Evolutionary conservation across 345 rosid species (phyloP).

Genomic region (Kernera saxatilis): DNA sequence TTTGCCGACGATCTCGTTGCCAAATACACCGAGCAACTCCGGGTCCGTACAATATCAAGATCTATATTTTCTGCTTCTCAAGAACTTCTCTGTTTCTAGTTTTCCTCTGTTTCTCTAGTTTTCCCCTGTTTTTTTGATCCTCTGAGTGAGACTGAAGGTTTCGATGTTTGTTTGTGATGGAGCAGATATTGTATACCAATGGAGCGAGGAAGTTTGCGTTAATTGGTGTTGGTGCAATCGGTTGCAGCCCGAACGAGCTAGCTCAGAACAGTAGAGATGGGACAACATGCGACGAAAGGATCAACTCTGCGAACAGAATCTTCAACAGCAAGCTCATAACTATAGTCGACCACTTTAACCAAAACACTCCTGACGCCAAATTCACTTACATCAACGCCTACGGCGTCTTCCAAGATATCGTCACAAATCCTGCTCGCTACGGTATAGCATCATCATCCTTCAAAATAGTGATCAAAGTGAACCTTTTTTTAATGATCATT

Average conservation of each 20-base stretch:
- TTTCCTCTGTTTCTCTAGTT: neutral
- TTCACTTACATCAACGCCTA: slow-evolving; percentile 66
- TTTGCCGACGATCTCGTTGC: slow-evolving; percentile 52
- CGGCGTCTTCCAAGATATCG: slow-evolving; percentile 68
- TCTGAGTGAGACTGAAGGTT: neutral
- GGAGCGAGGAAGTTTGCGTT: slow-evolving; percentile 87
- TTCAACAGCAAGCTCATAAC: slow-evolving; percentile 68
- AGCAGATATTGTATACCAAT: slow-evolving; percentile 54
- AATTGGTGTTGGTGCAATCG: slow-evolving; percentile 72
- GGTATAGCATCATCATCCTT: neutral
- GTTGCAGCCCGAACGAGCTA: slow-evolving; percentile 83
- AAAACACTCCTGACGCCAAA: slow-evolving; percentile 49
- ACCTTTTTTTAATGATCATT: neutral
- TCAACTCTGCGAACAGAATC: slow-evolving; percentile 65
- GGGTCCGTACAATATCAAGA: slow-evolving; percentile 30
- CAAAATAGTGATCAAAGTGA: neutral
- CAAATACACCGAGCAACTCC: slow-evolving; percentile 58
- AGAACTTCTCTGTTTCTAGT: neutral
- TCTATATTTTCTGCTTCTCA: neutral
- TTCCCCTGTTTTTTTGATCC: neutral
- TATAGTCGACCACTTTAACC: slow-evolving; percentile 62
- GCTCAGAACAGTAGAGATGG: slow-evolving; percentile 72
- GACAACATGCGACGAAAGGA: slow-evolving; percentile 51
- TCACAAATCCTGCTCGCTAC: slow-evolving; percentile 36
- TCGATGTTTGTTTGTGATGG: neutral